Base-by-base conservation (phyloP, 768 basidiomycete genomes). In the Boletus fagicola region DNA sequence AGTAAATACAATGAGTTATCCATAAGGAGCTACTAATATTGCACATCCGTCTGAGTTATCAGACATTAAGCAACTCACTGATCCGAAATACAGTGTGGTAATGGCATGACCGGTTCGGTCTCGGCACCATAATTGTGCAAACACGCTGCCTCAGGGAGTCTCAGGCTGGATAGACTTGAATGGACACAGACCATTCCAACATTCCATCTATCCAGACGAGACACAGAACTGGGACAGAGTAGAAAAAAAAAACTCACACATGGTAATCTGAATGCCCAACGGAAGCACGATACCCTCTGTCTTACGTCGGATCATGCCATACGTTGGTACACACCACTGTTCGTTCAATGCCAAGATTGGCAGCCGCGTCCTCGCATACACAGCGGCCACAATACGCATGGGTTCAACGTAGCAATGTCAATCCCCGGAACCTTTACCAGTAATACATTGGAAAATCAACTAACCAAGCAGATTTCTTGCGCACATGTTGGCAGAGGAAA, bases 281-380 rank as follows among this genome's bases (percentile, higher is more conserved):
- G 91, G 92, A 59, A 98, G 78, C 2, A 96, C 96, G 59, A 98
- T 98, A 52, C 96, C 96, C 72, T 98, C 96, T 22, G 96, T 98
- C 77, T 98, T 98, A 68, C 92, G 93, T 56, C 96, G 84, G 68
- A 98, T 98, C 93, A 73, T 98, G 95, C 0, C 96, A 96, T 15
- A 87, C 87, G 56, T 98, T 87, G 6, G 79, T 82, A 1, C 94
- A 93, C 12, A 77, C 75, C 54, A 93, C 90, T 43, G 89, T 87
- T 65, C 88, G 82, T 70, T 99, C 96, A 59, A 99, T 86, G 59
- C 90, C 92, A 62, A 98, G 74, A 72, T 99, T 98, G 47, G 96
- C 96, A 28, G 98, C 75, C 0, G 96, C 96, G 67, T 98, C 95
- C 74, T 99, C 96, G 56, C 94, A 92, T 93, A 61, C 28, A 44